Conservation (phyloP, 2,329 filamentous ascomycete genomes). For the Arthrobotrys sinensis region DNA sequence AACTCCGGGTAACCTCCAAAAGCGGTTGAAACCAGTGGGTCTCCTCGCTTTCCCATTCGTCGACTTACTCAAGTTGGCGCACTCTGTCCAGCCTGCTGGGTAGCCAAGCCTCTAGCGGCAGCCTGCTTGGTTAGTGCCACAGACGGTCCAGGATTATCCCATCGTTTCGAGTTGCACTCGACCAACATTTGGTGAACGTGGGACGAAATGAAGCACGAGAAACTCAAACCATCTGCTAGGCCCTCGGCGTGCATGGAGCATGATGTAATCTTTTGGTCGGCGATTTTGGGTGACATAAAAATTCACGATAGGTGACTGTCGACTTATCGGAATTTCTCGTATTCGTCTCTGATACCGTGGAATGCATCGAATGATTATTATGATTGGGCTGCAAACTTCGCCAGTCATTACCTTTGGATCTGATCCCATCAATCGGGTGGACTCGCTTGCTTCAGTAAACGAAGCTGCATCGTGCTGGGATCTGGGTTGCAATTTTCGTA, state of each 20-base stretch:
- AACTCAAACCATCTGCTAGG: conserved; percentile 15
- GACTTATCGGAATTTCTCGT: conserved; percentile 30
- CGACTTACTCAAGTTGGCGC: conserved; percentile 29
- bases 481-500: conserved; percentile 31
- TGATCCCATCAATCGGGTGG: conserved; percentile 38
- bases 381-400: conserved; percentile 29
- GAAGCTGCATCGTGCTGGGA: conserved; percentile 44
- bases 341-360: conserved; percentile 22
- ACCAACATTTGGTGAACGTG: conserved; percentile 27
- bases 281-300: conserved; percentile 46
- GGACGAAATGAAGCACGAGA: conserved; percentile 26
- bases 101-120: conserved; percentile 48
- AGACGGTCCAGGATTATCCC: conserved; percentile 21
- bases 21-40: conserved; percentile 44
- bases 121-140: conserved; percentile 37
- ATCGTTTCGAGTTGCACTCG: conserved; percentile 43
- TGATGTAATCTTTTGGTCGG: conserved; percentile 59
- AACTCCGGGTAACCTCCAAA: conserved; percentile 55
- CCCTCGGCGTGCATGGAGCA: conserved; percentile 44
- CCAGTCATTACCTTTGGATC: conserved; percentile 19
- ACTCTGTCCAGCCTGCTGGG: conserved; percentile 36
- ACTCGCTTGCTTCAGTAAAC: conserved; percentile 46
- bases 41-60: conserved; percentile 47
- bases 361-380: background rate
- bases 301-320: conserved; percentile 38